Base-by-base conservation (phyloP, 208 protist species). In the Crithidia fasciculata region DNA sequence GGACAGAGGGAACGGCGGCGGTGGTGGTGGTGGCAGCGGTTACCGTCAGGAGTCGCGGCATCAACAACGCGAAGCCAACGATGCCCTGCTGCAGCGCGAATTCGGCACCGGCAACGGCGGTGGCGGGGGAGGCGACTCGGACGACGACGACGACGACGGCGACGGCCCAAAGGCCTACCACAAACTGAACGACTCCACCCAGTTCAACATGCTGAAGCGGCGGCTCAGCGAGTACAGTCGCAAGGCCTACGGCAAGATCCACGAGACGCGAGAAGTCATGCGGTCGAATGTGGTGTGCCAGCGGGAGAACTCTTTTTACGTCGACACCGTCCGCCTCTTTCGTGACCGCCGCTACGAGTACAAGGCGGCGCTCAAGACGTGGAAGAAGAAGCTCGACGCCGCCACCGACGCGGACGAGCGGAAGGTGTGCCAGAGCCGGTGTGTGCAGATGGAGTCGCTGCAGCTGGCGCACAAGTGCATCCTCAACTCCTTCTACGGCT, bases 401-500 rank as follows among this genome's bases (percentile, higher is more conserved):
- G 92, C 98, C 0, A 97, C 78, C 66, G 87, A 93, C 54, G 60
- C 76, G 6, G 92, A 98, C 45, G 92, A 98, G 50, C 76, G 92
- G 8, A 97, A 96, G 77, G 37, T 95, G 18, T 96, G 88, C 68
- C 85, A 95, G 80, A 95, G 89, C 57, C 92, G 98, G 53, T 94
- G 98, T 16, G 89, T 99, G 6, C 92, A 99, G 49, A 99, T 99
- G 88, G 99, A 99, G 60, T 99, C 99, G 6, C 92, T 99, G 18
- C 99, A 99, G 91, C 89, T 99, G 13, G 99, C 99, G 16, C 98
- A 99, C 86, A 99, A 99, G 88, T 99, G 99, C 84, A 99, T 99
- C 86, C 90, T 99, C 18, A 99, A 99, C 92, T 99, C 98, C 16
- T 99, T 99, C 85, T 99, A 99, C 87, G 99, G 99, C 19, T 99